These are phyloP conservation scores for Hemisphaericaspora nanyangensis DNA, from an alignment of 805 yeast species.

Conservation along the genomic window DNA sequence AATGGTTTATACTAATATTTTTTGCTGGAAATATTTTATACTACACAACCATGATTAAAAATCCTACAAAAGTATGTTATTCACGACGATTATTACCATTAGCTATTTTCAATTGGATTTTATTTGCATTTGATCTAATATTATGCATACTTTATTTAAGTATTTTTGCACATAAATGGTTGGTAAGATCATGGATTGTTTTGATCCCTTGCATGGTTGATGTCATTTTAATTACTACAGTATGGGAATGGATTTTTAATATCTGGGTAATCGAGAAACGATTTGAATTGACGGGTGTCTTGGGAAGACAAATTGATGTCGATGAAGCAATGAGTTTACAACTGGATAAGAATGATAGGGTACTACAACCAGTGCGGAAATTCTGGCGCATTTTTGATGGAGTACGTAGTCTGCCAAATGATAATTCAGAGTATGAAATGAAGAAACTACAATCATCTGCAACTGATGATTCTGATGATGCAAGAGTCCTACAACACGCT, in stretches of 20 bases:
- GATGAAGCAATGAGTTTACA: slow-evolving; percentile 31
- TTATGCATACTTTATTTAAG: slow-evolving; percentile 23
- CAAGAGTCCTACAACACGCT: neutral
- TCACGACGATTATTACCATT: slow-evolving; percentile 45
- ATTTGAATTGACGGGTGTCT: slow-evolving; percentile 52
- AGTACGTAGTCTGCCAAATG: neutral
- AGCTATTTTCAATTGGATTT: slow-evolving; percentile 40
- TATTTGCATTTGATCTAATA: slow-evolving; percentile 36
- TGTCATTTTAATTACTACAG: slow-evolving; percentile 47
- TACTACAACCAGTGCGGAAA: slow-evolving; percentile 2
- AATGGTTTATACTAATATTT: slow-evolving; percentile 24
- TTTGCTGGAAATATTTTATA: slow-evolving; percentile 30
- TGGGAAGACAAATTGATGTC: slow-evolving; percentile 55
- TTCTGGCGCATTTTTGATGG: slow-evolving; percentile 1
- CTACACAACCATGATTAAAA: slow-evolving; percentile 36
- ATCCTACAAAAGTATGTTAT: slow-evolving; percentile 40
- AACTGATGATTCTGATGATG: neutral
- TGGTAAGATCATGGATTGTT: slow-evolving; percentile 48
- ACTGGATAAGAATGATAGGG: slow-evolving; percentile 5
- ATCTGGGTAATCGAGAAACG: slow-evolving; percentile 48
- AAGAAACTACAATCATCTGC: slow-evolving; percentile 4
- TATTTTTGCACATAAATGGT: slow-evolving; percentile 26
- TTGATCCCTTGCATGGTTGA: slow-evolving; percentile 42
- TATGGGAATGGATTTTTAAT: slow-evolving; percentile 66
- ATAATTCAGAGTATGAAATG: slow-evolving; percentile 1